A percentile compares a stretch with the other conserved stretches of the same genome.
These are phyloP conservation scores for Microstegium vimineum DNA, from an alignment of 176 grass and related monocot genomes.

Conservation along the genomic window DNA sequence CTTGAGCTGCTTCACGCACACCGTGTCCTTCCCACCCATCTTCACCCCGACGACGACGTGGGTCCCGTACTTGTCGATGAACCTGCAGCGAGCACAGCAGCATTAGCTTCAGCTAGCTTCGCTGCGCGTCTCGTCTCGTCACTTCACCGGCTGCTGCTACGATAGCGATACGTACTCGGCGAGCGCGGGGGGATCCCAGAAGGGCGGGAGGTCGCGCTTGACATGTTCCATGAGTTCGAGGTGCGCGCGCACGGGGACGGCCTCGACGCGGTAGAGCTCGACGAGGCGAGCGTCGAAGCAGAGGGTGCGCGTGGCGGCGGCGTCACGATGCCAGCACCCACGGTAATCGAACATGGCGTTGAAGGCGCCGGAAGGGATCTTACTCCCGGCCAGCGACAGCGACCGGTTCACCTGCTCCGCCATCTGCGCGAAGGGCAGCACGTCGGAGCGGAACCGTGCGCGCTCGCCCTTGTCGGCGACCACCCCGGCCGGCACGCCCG, in stretches of 20 bases:
- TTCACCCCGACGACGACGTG: constrained; percentile 68
- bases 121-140: neutral
- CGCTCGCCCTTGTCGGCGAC: constrained; percentile 77
- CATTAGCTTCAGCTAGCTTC: neutral
- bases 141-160: neutral
- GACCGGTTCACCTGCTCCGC: constrained; percentile 73
- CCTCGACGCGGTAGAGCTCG: constrained; percentile 71
- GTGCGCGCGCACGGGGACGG: constrained; percentile 39
- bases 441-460: constrained; percentile 65
- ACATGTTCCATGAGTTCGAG: constrained; percentile 38
- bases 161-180: constrained; percentile 35
- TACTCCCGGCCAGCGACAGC: constrained; percentile 53
- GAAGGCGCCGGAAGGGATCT: constrained; percentile 78
- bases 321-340: constrained; percentile 74
- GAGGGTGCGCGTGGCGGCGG: constrained; percentile 53
- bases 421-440: constrained; percentile 79
- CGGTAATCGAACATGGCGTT: constrained; percentile 78
- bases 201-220: constrained; percentile 47
- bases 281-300: constrained; percentile 75
- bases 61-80: constrained; percentile 82
- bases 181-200: constrained; percentile 67
- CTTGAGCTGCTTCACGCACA: constrained; percentile 75
- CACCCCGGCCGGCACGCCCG: constrained; percentile 45
- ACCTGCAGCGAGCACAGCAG: constrained; percentile 26
- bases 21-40: constrained; percentile 83